Evolutionary conservation across 345 rosid species (phyloP).

Genomic region (Citrus cavaleriei): DNA sequence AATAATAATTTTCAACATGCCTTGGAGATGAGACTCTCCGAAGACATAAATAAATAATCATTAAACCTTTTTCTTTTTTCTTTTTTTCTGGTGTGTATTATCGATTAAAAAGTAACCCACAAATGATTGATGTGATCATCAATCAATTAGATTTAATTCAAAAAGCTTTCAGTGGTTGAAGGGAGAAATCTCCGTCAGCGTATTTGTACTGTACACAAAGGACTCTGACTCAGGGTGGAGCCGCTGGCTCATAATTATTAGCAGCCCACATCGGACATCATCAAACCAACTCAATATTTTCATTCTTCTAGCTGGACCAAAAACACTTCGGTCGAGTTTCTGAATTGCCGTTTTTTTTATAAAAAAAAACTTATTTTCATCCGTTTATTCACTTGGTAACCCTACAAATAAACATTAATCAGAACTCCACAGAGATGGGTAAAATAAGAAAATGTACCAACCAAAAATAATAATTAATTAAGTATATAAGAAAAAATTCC

Average conservation of each 20-base stretch:
- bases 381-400: constrained; percentile 17
- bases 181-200: too few relatives aligned
- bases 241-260: constrained; percentile 21
- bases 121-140: constrained; percentile 1
- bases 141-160: neutral
- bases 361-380: neutral
- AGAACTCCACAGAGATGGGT: constrained; percentile 11
- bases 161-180: neutral
- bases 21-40: neutral
- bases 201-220: too few relatives aligned
- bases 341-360: too few relatives aligned
- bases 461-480: neutral
- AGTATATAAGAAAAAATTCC: too few relatives aligned
- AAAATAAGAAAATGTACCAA: neutral
- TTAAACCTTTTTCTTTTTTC: neutral
- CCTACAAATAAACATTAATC: constrained; percentile 13
- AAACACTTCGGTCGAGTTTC: too few relatives aligned
- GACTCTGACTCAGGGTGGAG: constrained; percentile 7
- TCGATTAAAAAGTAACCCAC: neutral
- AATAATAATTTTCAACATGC: neutral
- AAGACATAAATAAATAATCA: neutral
- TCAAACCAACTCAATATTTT: constrained; percentile 11
- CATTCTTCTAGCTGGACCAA: neutral
- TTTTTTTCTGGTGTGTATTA: neutral
- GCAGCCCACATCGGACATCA: neutral